These are phyloP conservation scores for Fusarium sp. DNA, from an alignment of 2,329 filamentous ascomycete genomes.

Conservation along the genomic window DNA sequence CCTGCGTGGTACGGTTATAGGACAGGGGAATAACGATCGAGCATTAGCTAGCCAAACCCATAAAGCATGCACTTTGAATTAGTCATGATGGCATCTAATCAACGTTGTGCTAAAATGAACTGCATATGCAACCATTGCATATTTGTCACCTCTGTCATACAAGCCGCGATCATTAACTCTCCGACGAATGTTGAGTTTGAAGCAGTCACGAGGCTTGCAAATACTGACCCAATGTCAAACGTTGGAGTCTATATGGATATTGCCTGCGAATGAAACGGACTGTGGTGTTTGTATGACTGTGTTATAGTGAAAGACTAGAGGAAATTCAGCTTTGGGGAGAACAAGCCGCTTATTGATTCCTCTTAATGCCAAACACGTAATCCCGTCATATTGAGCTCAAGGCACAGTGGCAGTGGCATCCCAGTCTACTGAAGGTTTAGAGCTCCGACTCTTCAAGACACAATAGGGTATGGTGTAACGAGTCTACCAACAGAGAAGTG, in stretches of 20 bases:
- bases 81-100: neutral
- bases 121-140: neutral
- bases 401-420: neutral
- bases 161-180: neutral
- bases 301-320: neutral
- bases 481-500: neutral
- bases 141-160: neutral
- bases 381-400: neutral
- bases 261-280: no score
- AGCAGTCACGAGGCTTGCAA: no score
- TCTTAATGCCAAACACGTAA: neutral
- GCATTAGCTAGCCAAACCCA: neutral
- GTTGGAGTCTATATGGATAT: neutral
- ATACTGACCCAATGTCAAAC: no score
- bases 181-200: neutral
- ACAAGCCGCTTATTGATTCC: neutral
- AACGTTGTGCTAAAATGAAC: neutral
- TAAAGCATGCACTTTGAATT: neutral
- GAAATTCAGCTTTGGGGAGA: neutral
- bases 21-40: neutral
- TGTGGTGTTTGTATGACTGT: no score
- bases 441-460: neutral
- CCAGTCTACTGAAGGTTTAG: neutral
- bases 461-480: neutral
- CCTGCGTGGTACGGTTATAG: neutral